Percentiles rank a stretch among this genome's conserved stretches.
These are phyloP conservation scores for Escovopsis sp. DNA, from an alignment of 2,329 filamentous ascomycete genomes.

Conservation along the genomic window DNA sequence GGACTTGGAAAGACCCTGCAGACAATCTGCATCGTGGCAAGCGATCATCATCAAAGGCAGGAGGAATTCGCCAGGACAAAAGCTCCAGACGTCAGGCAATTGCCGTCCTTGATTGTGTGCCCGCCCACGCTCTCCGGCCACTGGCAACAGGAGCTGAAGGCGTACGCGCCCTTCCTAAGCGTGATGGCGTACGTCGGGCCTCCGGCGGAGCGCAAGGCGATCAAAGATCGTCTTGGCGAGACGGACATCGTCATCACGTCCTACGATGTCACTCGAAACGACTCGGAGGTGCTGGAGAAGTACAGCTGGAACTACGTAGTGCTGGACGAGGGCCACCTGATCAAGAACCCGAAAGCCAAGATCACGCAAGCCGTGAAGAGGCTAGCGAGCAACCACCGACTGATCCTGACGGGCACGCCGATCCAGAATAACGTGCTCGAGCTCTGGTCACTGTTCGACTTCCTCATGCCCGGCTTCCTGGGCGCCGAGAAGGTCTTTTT, in stretches of 20 bases:
- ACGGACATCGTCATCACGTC: conserved; percentile 95
- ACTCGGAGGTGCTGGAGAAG: conserved; percentile 68
- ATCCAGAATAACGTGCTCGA: conserved; percentile 98
- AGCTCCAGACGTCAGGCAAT: conserved; percentile 58
- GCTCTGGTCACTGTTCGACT: conserved; percentile 95
- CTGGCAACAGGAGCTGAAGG: conserved; percentile 95
- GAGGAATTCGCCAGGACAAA: conserved; percentile 79
- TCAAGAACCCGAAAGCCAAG: conserved; percentile 98
- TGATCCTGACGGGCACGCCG: conserved; percentile 92
- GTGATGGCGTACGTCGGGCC: conserved; percentile 86
- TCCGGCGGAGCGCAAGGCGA: conserved; percentile 60
- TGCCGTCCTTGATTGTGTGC: conserved; percentile 90
- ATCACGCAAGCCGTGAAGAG: conserved; percentile 87
- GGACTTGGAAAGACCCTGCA: conserved; percentile 95
- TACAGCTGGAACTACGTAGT: conserved; percentile 97
- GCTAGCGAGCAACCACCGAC: conserved; percentile 77
- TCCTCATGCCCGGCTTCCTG: conserved; percentile 96
- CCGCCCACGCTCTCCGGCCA: conserved; percentile 93
- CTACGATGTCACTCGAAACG: conserved; percentile 95
- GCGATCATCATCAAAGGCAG: conserved; percentile 85
- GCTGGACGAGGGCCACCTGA: conserved; percentile 91
- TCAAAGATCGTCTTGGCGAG: conserved; percentile 53
- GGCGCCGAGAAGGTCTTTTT: conserved; percentile 92
- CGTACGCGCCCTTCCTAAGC: conserved; percentile 86
- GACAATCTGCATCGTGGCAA: conserved; percentile 94